Conservation (phyloP, 805 yeast genomes). For the Yarrowia divulgata region DNA sequence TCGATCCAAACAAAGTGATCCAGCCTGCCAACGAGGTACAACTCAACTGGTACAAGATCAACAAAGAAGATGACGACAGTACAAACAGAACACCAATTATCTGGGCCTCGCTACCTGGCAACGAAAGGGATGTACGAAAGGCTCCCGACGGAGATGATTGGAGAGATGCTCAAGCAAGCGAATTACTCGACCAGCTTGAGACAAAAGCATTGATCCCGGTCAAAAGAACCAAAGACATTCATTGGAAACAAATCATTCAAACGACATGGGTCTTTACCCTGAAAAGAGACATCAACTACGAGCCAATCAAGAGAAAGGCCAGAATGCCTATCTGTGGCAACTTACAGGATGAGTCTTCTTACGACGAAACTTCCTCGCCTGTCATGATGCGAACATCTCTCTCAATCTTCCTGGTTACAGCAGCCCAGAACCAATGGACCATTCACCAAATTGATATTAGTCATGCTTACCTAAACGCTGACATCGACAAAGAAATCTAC, state of each 20-base stretch:
- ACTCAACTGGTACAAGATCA: not conserved
- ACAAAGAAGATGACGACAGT: not conserved
- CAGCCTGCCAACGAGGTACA: not conserved
- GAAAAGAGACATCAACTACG: not conserved
- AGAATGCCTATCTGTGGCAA: conserved; percentile 9
- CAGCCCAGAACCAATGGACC: not conserved
- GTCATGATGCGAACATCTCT: not conserved
- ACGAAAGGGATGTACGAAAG: not conserved
- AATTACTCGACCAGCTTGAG: not conserved
- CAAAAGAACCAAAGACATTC: not conserved
- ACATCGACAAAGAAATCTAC: not conserved
- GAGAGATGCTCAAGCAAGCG: not conserved
- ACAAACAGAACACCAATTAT: not conserved
- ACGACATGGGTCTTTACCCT: conserved; percentile 8
- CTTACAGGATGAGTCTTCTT: not conserved
- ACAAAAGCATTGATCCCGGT: conserved; percentile 1
- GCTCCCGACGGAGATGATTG: not conserved
- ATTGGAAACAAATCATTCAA: not conserved
- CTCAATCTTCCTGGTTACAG: not conserved
- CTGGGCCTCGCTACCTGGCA: not conserved
- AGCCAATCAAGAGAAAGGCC: not conserved
- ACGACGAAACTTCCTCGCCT: not conserved
- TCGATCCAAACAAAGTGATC: not conserved
- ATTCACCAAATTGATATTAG: conserved; percentile 12
- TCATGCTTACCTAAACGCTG: not conserved